Percentiles rank a stretch among this genome's conserved stretches.
Conservation (phyloP, 2,329 filamentous ascomycete species). For the Trichoderma koningii region DNA sequence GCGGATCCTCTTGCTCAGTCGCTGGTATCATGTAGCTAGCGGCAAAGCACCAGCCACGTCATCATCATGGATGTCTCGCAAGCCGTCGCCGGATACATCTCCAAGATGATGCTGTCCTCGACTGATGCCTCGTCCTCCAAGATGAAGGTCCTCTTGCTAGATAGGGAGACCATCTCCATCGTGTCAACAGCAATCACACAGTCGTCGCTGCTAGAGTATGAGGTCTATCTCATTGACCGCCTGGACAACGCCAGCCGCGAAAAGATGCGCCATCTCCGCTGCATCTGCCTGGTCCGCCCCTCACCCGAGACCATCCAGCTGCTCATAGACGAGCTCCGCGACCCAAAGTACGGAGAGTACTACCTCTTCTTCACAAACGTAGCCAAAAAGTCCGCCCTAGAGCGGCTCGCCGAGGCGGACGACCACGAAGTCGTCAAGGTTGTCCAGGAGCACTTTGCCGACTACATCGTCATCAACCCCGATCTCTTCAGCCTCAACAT, state of each 20-base stretch:
- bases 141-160: constrained; percentile 97
- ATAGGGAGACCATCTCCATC: constrained; percentile 90
- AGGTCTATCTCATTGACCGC: constrained; percentile 96
- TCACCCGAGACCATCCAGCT: constrained; percentile 90
- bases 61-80: constrained; percentile 91
- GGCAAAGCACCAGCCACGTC: constrained; percentile 27
- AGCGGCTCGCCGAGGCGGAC: constrained; percentile 92
- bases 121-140: constrained; percentile 79
- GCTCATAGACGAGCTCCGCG: constrained; percentile 90
- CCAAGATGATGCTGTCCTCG: constrained; percentile 78
- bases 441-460: constrained; percentile 94
- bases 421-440: constrained; percentile 94
- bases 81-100: constrained; percentile 91
- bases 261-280: constrained; percentile 96
- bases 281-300: constrained; percentile 88
- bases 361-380: constrained; percentile 98
- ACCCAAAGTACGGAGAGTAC: constrained; percentile 97
- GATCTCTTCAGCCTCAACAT: constrained; percentile 85
- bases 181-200: constrained; percentile 95
- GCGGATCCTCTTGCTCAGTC: background rate
- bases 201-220: constrained; percentile 89
- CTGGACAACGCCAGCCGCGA: constrained; percentile 87
- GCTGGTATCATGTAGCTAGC: constrained; percentile 24
- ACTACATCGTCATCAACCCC: constrained; percentile 92
- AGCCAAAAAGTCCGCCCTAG: constrained; percentile 91